Percentiles rank a stretch among this genome's conserved stretches.
Conservation (phyloP, 2,329 filamentous ascomycete genomes). For the Xylaria sp. region DNA sequence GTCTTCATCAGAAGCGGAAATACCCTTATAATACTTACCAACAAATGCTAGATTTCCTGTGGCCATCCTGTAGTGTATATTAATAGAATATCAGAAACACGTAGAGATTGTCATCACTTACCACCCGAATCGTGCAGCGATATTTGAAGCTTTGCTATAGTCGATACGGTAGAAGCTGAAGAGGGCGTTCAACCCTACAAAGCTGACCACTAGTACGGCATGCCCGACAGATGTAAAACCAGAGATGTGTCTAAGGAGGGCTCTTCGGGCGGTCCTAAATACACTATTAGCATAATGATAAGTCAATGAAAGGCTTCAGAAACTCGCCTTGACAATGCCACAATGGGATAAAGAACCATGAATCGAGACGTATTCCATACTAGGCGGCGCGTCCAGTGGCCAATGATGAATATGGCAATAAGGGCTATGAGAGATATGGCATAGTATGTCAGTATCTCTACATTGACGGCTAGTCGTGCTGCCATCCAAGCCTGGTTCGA, state of each 20-base stretch:
- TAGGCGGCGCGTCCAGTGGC: conserved; percentile 43
- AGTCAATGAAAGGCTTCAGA: background rate
- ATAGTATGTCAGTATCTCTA: conserved; percentile 38
- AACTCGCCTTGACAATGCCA: conserved; percentile 43
- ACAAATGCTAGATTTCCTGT: conserved; percentile 55
- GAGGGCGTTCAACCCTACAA: conserved; percentile 51
- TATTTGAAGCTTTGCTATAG: conserved; percentile 42
- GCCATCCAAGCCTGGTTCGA: conserved; percentile 25
- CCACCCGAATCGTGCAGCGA: conserved; percentile 51
- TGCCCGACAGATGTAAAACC: conserved; percentile 56
- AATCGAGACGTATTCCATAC: conserved; percentile 36
- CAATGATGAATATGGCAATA: conserved; percentile 46
- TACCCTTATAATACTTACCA: conserved; percentile 26
- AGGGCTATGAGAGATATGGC: conserved; percentile 42
- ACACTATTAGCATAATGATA: conserved; percentile 21
- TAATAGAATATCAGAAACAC: conserved; percentile 21
- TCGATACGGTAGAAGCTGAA: conserved; percentile 51
- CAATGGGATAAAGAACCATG: conserved; percentile 40
- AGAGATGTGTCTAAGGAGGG: conserved; percentile 49
- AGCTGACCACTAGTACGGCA: conserved; percentile 50
- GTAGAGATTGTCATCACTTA: conserved; percentile 30
- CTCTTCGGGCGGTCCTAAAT: conserved; percentile 39
- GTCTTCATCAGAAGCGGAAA: background rate
- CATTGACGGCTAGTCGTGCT: conserved; percentile 37
- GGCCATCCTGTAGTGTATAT: conserved; percentile 55